Base-by-base conservation (phyloP, 768 basidiomycete species). In the Nidula microcarpa region DNA sequence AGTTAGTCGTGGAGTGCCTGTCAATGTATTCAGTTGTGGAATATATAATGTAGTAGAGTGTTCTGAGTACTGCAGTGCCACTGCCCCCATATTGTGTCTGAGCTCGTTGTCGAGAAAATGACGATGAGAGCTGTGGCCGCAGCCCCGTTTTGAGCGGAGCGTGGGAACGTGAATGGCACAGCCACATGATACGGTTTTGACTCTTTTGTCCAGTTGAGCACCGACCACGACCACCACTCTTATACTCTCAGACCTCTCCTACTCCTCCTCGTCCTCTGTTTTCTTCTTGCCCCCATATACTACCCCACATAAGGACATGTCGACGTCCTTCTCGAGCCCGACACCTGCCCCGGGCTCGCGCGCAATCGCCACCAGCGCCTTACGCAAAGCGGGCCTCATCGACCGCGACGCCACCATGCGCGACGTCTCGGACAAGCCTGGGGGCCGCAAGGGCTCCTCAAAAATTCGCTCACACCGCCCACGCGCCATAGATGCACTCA, bases 351-450 rank as follows among this genome's bases (percentile, higher is more conserved):
- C 85, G 13, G 80, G 84, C 58, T 72, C 79, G 49, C 80, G 84
- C 58, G 64, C 78, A 32, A 69, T 91, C 16, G 87, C 82, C 17
- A 58, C 77, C 53, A 85, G 70, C 53, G 84, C 87, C 33, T 73
- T 91, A 23, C 83, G 85, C 54, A 81, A 70, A 36, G 88, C 86
- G 2, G 89, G 89, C 41, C 82, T 91, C 63, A 85, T 89, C 56
- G 88, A 89, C 76, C 74, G 81, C 53, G 89, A 91, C 66, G 74
- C 84, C 53, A 79, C 74, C 59, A 91, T 91, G 89, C 81, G 83
- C 56, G 89, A 91, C 62, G 71, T 74, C 43, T 74, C 79, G 7
- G 81, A 84, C 70, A 87, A 75, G 59, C 87, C 86, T 5, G 86
- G 87, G 48, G 88, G 87, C 18, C 80, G 88, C 62, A 91, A 91